Evolutionary conservation across 1,284 basidiomycete species (phyloP), one percentile per base, ranked within the genome.

Genomic region (Cystobasidium pallidum): DNA sequence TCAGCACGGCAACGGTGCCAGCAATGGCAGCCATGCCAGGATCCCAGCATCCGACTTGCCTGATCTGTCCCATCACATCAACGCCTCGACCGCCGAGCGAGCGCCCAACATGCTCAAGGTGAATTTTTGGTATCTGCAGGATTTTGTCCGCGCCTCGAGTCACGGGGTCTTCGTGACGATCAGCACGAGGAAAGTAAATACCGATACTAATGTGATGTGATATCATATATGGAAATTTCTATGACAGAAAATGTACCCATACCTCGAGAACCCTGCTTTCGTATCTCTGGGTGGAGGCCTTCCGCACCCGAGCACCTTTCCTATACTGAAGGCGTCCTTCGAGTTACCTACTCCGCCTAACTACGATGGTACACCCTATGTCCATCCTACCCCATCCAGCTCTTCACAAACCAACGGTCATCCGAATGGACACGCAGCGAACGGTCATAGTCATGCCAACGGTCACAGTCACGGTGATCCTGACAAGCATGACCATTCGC

Each of bases 61-160:
- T 72, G 86, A 88, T 79, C 80, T 88, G 64, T 84, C 83, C 32
- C 86, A 87, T 77, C 87, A 88, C 76, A 78, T 88, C 30, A 86
- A 85, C 24, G 79, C 82, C n/a, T 73, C 88, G 32, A 82, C 88
- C 1, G 84, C 83, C 73, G 83, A 84, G 45, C 82, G 90, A 34
- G 70, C 78, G 39, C 75, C 82, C 1, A 89, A 86, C 57, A 87
- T 88, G 3, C 82, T 92, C 72, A 92, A 92, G 80, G 84, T 82
- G 52, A 55, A 61, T 26, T 30, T 24, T n/a, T 6, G n/a, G 49
- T n/a, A 10, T n/a, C 3, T 7, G 39, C 3, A 49, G 30, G 45
- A 34, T 49, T 32, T 47, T 52, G n/a, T n/a, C n/a, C n/a, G n/a
- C n/a, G n/a, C n/a, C 3, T 52, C 45, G 45, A 49, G 62, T 64